Percentiles rank a stretch among this genome's conserved stretches.
Evolutionary conservation across 2,329 filamentous ascomycete species (phyloP).

Genomic region (Cordyceps militaris): DNA sequence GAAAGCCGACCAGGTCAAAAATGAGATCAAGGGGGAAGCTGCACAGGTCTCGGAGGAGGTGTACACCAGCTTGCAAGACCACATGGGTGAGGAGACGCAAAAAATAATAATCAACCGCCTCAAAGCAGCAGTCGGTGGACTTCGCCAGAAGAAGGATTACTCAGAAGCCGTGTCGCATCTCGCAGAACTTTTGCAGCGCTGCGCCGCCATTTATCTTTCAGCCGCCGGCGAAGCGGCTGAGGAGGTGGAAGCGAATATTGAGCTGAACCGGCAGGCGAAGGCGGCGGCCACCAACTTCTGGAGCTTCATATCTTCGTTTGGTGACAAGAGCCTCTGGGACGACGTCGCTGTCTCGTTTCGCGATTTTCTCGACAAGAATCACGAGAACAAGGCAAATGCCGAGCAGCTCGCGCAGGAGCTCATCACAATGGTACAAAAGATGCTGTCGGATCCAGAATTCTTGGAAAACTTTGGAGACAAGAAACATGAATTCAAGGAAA

Average conservation of each 20-base stretch:
- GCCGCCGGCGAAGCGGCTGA: slow-evolving; percentile 61
- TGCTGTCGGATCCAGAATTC: slow-evolving; percentile 80
- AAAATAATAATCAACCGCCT: slow-evolving; percentile 67
- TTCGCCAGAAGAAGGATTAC: slow-evolving; percentile 75
- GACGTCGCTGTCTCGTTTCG: slow-evolving; percentile 62
- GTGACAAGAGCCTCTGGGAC: slow-evolving; percentile 68
- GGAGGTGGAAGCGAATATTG: slow-evolving; percentile 61
- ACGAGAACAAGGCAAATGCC: slow-evolving; percentile 72
- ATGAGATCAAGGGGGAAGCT: slow-evolving; percentile 46
- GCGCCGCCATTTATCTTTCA: slow-evolving; percentile 69
- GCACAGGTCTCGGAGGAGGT: slow-evolving; percentile 52
- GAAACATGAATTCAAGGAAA: slow-evolving; percentile 43
- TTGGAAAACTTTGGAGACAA: slow-evolving; percentile 63
- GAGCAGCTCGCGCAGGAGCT: slow-evolving; percentile 69
- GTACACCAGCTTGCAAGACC: slow-evolving; percentile 63
- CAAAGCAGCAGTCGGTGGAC: slow-evolving; percentile 65
- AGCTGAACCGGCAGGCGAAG: slow-evolving; percentile 68
- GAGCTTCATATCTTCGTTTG: slow-evolving; percentile 73
- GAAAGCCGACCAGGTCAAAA: slow-evolving; percentile 47
- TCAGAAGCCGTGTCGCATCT: slow-evolving; percentile 77
- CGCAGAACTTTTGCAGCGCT: slow-evolving; percentile 67
- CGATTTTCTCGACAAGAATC: slow-evolving; percentile 60
- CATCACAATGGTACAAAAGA: slow-evolving; percentile 66
- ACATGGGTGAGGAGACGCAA: slow-evolving; percentile 64
- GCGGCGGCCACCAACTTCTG: slow-evolving; percentile 73